These are phyloP conservation scores for Podospora conica DNA, from an alignment of 495 filamentous ascomycete species.

Conservation along the genomic window DNA sequence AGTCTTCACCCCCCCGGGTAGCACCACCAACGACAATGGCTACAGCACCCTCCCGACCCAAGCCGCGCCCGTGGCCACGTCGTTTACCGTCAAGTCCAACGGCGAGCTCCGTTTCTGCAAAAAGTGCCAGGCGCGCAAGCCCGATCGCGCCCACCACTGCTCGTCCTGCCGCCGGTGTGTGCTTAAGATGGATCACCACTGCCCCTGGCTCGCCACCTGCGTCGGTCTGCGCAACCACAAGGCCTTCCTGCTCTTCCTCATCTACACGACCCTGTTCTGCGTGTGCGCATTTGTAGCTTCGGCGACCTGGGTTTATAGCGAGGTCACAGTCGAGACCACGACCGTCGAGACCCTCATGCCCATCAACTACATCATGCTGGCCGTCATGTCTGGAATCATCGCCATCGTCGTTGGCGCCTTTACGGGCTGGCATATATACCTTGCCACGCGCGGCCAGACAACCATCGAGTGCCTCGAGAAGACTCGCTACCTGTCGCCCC, in stretches of 20 bases:
- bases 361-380: constrained; percentile 83
- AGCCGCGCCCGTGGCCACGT: constrained; percentile 49
- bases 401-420: constrained; percentile 84
- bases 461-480: constrained; percentile 96
- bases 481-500: constrained; percentile 79
- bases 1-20: constrained; percentile 86
- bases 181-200: constrained; percentile 99
- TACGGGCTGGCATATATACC: constrained; percentile 84
- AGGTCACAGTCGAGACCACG: constrained; percentile 62
- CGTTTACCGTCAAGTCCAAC: constrained; percentile 84
- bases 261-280: constrained; percentile 85
- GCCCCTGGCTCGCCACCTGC: constrained; percentile 95
- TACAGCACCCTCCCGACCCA: constrained; percentile 48
- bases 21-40: constrained; percentile 45
- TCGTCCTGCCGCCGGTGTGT: constrained; percentile 88
- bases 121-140: constrained; percentile 90
- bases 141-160: constrained; percentile 95
- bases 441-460: constrained; percentile 72
- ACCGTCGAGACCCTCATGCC: constrained; percentile 66
- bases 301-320: constrained; percentile 69
- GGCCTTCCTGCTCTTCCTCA: constrained; percentile 85
- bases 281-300: constrained; percentile 70
- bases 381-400: constrained; percentile 83
- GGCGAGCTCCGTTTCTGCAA: constrained; percentile 88
- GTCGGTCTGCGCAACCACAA: constrained; percentile 94